Evolutionary conservation across 805 yeast species (phyloP), one percentile per base, ranked within the genome.

Genomic region (Kuraishia piskuri): DNA sequence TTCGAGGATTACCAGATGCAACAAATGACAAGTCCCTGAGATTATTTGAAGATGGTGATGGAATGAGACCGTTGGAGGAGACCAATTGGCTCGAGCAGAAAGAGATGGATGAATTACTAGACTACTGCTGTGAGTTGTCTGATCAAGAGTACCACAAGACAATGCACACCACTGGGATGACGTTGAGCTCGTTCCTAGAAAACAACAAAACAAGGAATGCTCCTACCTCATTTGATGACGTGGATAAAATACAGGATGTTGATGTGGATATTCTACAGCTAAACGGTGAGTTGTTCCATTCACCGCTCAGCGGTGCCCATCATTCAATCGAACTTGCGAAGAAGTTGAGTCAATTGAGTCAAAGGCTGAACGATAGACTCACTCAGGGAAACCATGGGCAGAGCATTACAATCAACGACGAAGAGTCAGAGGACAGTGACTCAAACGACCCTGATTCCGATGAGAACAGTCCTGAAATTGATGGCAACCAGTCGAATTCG

Each of bases 11-110:
- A 37, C 58, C 60, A 0, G 55, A 61, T 0, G 73, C 71, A 51
- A 54, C 66, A 3, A 57, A 19, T 12, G 40, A 31, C 14, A 6
- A n/a, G 4, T 31, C 40, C 53, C 64, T 22, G 31, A 65, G 24
- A 48, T 60, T 57, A 31, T 70, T 65, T 51, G 68, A 65, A 25
- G 59, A 57, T 8, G 57, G 50, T 3, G 52, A 59, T 31, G 40
- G 40, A 12, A n/a, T 31, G 1, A 62, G 82, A 48, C 20, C 24
- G 0, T 55, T 54, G 14, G 45, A 50, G 7, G 50, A 53, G 1
- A 60, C 62, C 0, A 46, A 61, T 2, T 80, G 84, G 84, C 68
- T 68, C 19, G 78, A 74, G 19, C 65, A 71, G 8, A 67, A 65
- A 0, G 77, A 74, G 21, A 63, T 74, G 40, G 52, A 64, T 14